Percentiles rank a stretch among this genome's conserved stretches.
These are phyloP conservation scores for Candida jianshihensis DNA, from an alignment of 805 yeast species.

Conservation along the genomic window DNA sequence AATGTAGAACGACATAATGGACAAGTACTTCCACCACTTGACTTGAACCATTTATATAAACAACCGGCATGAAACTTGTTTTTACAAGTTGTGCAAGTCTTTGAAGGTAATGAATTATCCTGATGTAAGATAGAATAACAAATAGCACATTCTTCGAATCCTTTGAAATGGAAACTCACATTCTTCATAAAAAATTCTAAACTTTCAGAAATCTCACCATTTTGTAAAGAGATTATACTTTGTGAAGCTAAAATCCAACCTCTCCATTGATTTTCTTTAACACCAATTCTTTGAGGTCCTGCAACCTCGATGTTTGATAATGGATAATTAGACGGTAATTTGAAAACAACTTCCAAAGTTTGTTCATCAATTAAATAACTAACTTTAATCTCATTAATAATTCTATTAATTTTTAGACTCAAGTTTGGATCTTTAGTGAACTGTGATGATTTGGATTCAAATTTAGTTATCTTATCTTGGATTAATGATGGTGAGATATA, in stretches of 20 bases:
- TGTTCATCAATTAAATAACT: slow-evolving; percentile 81
- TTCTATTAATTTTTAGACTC: slow-evolving; percentile 53
- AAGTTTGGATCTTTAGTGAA: slow-evolving; percentile 31
- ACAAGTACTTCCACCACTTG: slow-evolving; percentile 87
- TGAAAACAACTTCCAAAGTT: slow-evolving; percentile 69
- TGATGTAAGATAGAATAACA: slow-evolving; percentile 86
- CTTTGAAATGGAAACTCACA: slow-evolving; percentile 79
- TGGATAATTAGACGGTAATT: slow-evolving; percentile 73
- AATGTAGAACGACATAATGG: slow-evolving; percentile 82
- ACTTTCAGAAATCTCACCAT: slow-evolving; percentile 49
- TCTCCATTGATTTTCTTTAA: slow-evolving; percentile 87
- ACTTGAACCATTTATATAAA: slow-evolving; percentile 94
- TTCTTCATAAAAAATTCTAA: slow-evolving; percentile 44
- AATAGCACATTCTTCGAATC: slow-evolving; percentile 95
- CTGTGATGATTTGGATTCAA: slow-evolving; percentile 33
- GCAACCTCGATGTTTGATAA: slow-evolving; percentile 64
- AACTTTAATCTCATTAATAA: slow-evolving; percentile 63
- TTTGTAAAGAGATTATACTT: slow-evolving; percentile 66
- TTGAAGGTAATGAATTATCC: slow-evolving; percentile 85
- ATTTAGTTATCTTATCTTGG: slow-evolving; percentile 45
- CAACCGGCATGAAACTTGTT: slow-evolving; percentile 96
- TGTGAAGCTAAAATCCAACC: slow-evolving; percentile 94
- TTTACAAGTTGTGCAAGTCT: slow-evolving; percentile 81
- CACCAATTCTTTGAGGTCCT: slow-evolving; percentile 79
- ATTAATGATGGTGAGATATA: slow-evolving; percentile 62